Evolutionary conservation across 1,284 basidiomycete genomes (phyloP), one percentile per base, ranked within the genome.

Genomic region (Rhodotorula sp.): DNA sequence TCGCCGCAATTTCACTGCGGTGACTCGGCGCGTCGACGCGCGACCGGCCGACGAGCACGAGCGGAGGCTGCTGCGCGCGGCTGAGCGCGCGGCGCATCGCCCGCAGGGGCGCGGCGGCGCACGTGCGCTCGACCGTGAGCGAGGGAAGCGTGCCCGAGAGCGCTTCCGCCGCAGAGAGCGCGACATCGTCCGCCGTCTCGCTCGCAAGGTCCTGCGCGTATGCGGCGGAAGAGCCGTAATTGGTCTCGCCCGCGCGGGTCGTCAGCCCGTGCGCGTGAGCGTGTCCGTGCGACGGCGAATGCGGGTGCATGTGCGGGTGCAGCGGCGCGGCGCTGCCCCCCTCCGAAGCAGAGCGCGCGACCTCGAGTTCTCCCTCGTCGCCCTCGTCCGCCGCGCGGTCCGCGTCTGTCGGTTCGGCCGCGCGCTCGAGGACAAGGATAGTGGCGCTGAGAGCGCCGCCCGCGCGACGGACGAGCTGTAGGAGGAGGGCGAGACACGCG

Each of bases 401-500:
- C 12, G 69, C 73, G 8, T 58, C 69, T 5, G 76, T 78, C 10
- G 75, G 67, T 27, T 77, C 76, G 29, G 75, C 68, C 1, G 76
- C 67, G 12, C 72, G 69, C n/a, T 70, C 82, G 62, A 93, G 81
- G 73, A 88, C 84, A 48, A 92, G 80, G 3, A 93, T 85, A 0
- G 89, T 91, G 6, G 91, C 92, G 17, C 82, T 85, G 3, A 91
- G 85, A 25, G 80, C 80, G 1, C 46, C 29, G 75, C 89, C 89
- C 19, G n/a, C 39, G 50, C 83, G 81, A 61, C 81, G 79, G 76
- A 90, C 92, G 19, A 95, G 84, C 82, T 94, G 92, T 12, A 91
- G 86, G 9, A 91, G 85, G 76, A 95, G 88, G 48, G 86, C 83
- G 39, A 97, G 83, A 0, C 92, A 91, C 15, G 92, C 85, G 3